Conservation (phyloP, 2,329 filamentous ascomycete genomes). For the Epichloe scottii region DNA sequence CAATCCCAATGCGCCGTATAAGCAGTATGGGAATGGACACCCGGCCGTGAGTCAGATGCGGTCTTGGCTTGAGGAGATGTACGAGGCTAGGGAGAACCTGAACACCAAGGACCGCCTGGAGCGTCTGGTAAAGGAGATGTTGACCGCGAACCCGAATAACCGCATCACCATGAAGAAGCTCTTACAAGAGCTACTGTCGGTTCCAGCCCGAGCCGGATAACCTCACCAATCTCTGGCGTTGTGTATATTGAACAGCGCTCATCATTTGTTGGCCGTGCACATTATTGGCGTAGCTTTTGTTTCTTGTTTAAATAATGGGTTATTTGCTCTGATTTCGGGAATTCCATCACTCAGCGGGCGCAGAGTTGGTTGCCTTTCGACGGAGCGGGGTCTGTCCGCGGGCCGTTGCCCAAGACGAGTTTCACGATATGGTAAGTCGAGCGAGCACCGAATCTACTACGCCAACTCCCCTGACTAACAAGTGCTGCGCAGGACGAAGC, state of each 20-base stretch:
- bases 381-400: neutral
- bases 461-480: neutral
- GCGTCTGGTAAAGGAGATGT: conserved; percentile 39
- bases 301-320: neutral
- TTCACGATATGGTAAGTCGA: conserved; percentile 2
- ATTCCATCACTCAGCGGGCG: too few species aligned
- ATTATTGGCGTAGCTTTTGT: neutral
- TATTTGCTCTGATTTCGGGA: too few species aligned
- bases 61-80: conserved; percentile 42
- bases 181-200: conserved; percentile 29
- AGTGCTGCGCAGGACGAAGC: neutral
- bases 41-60: conserved; percentile 40
- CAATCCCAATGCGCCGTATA: conserved; percentile 19
- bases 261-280: neutral
- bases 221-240: neutral
- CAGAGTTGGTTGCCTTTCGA: neutral
- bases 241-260: neutral
- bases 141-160: conserved; percentile 36
- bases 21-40: conserved; percentile 24
- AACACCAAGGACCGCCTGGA: conserved; percentile 36
- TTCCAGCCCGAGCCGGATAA: conserved; percentile 8
- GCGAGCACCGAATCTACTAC: neutral
- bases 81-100: conserved; percentile 33
- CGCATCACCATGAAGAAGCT: conserved; percentile 43
- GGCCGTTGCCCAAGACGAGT: neutral